Evolutionary conservation across 768 basidiomycete genomes (phyloP).

Genomic region (Tubosaeta sp.): DNA sequence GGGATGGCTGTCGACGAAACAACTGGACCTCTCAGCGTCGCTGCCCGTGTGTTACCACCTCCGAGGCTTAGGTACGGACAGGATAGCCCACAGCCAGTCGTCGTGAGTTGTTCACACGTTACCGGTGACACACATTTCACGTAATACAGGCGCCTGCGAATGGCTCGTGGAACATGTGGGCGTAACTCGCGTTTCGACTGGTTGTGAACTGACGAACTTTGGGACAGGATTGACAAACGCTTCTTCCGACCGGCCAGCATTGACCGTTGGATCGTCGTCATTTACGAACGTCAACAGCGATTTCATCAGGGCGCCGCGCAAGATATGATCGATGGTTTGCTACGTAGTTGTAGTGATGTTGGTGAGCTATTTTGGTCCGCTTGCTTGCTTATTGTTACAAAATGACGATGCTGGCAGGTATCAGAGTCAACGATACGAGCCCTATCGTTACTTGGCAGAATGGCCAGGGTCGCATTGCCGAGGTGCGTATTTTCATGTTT

Average conservation of each 20-base stretch:
- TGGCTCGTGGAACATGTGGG: slow-evolving; percentile 77
- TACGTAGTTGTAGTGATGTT: slow-evolving; percentile 47
- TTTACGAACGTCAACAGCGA: slow-evolving; percentile 60
- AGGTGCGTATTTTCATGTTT: slow-evolving; percentile 27
- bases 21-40: slow-evolving; percentile 49
- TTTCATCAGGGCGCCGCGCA: slow-evolving; percentile 47
- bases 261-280: slow-evolving; percentile 55
- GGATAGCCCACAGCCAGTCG: slow-evolving; percentile 50
- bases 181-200: slow-evolving; percentile 1
- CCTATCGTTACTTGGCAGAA: slow-evolving; percentile 52
- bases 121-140: slow-evolving; percentile 1
- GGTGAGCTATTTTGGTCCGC: slow-evolving; percentile 42
- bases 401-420: slow-evolving; percentile 40
- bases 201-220: slow-evolving; percentile 3
- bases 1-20: slow-evolving; percentile 58
- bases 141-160: slow-evolving; percentile 49
- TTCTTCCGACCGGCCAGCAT: slow-evolving; percentile 58
- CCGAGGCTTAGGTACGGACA: slow-evolving; percentile 65
- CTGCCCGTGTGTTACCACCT: slow-evolving; percentile 59
- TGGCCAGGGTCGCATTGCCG: slow-evolving; percentile 50
- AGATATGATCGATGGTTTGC: slow-evolving; percentile 54
- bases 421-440: slow-evolving; percentile 43
- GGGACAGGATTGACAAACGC: slow-evolving; percentile 60
- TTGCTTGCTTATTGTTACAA: not conserved
- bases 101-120: slow-evolving; percentile 38